A percentile compares a stretch with the other conserved stretches of the same genome.
These are phyloP conservation scores for Diaporthe humulicola DNA, from an alignment of 2,329 filamentous ascomycete genomes.

Conservation along the genomic window DNA sequence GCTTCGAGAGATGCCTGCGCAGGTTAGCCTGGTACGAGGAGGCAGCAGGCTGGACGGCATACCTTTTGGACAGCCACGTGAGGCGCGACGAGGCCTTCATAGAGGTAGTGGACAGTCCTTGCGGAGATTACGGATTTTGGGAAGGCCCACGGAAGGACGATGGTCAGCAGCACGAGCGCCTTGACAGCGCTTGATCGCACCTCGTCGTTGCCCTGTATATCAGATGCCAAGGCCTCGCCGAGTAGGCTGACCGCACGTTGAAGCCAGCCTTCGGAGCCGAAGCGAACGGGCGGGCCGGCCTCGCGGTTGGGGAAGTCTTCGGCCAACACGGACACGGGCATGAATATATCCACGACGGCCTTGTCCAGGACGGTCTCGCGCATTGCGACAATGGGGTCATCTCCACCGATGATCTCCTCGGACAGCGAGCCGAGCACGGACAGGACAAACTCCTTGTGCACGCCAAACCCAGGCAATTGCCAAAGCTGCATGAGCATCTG, in stretches of 20 bases:
- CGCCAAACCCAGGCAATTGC: slow-evolving; percentile 74
- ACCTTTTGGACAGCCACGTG: slow-evolving; percentile 83
- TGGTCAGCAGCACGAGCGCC: slow-evolving; percentile 81
- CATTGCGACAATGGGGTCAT: slow-evolving; percentile 87
- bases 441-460: slow-evolving; percentile 87
- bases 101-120: slow-evolving; percentile 78
- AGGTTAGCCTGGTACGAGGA: slow-evolving; percentile 42
- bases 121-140: slow-evolving; percentile 83
- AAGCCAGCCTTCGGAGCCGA: slow-evolving; percentile 89
- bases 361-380: slow-evolving; percentile 88
- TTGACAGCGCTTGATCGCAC: slow-evolving; percentile 80
- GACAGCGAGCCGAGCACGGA: slow-evolving; percentile 91
- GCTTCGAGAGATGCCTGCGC: slow-evolving; percentile 82
- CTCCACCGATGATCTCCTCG: slow-evolving; percentile 92
- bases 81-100: slow-evolving; percentile 76
- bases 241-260: slow-evolving; percentile 81
- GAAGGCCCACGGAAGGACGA: slow-evolving; percentile 88
- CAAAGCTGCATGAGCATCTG: slow-evolving; percentile 84
- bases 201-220: slow-evolving; percentile 74
- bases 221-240: slow-evolving; percentile 76
- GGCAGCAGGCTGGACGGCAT: slow-evolving; percentile 46
- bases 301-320: slow-evolving; percentile 84
- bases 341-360: slow-evolving; percentile 94
- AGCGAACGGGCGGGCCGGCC: slow-evolving; percentile 76
- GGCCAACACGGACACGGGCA: slow-evolving; percentile 79